Base-by-base conservation (phyloP, 257 asterid genomes). In the Buddleja alternifolia region DNA sequence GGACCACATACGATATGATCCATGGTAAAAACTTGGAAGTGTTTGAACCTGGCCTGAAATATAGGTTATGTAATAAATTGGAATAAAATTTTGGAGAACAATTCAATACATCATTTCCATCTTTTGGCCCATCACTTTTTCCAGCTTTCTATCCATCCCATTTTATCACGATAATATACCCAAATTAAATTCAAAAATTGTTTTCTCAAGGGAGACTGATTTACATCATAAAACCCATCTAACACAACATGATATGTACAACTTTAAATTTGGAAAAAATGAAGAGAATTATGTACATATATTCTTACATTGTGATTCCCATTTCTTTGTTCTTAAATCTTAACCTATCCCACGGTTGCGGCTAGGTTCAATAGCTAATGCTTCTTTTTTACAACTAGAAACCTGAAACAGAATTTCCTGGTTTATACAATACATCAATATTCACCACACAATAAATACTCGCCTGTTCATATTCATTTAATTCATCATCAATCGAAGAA, bases 31-130 rank as follows among this genome's bases (percentile, higher is more conserved):
- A 15, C 66, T 42, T 37, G n/a, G 3, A 11, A 58, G 66, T 36
- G n/a, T 20, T 36, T 77, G 90, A 81, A 84, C 78, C 83, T 74
- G 70, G 82, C 51, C 80, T 10, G 48, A 32, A 60, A 77, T 79
- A 50, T 67, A 50, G 75, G 71, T 17, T 63, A 66, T 40, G 58
- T 73, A 56, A 74, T 32, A 37, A 74, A 66, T 56, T 52, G 69
- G 73, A 67, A 66, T 21, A 64, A 29, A 29, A 51, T 55, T 12
- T 51, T 67, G 9, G 24, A 20, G 66, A 25, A 24, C 10, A 52
- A 20, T 51, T 51, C 7, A 51, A 2, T 29, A 29, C 34, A 29
- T 29, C 5, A 29, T 29, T 29, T 29, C 34, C 5, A 29, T 1
- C 34, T 29, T 29, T 29, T 29, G 34, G 34, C 34, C 34, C 34